Evolutionary conservation across 2,329 filamentous ascomycete genomes (phyloP).

Genomic region (Alternaria gansuensis): DNA sequence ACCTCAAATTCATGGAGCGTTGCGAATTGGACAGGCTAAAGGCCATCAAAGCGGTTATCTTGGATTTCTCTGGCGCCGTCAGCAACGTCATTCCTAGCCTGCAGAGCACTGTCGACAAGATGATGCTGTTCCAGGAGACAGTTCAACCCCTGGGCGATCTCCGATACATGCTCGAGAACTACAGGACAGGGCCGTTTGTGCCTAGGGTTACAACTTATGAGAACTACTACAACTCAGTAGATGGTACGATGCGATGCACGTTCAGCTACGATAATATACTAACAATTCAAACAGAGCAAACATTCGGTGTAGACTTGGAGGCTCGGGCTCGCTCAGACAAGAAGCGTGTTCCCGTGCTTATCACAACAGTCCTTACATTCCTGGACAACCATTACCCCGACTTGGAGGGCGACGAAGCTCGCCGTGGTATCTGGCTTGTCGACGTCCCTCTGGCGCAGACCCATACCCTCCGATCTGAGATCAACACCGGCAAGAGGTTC

Average conservation of each 20-base stretch:
- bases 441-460: conserved; percentile 87
- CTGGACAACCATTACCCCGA: conserved; percentile 97
- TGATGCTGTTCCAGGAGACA: conserved; percentile 99
- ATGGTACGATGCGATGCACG: conserved; percentile 59
- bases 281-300: conserved; percentile 71
- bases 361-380: conserved; percentile 93
- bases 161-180: conserved; percentile 94
- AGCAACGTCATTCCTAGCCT: conserved; percentile 97
- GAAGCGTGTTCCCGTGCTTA: conserved; percentile 90
- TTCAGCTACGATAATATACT: conserved; percentile 19
- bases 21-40: conserved; percentile 96
- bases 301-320: conserved; percentile 97
- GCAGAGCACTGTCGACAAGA: conserved; percentile 95
- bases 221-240: conserved; percentile 98
- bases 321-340: conserved; percentile 90
- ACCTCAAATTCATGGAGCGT: conserved; percentile 94
- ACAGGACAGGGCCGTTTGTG: conserved; percentile 90
- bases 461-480: conserved; percentile 79
- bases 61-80: conserved; percentile 96
- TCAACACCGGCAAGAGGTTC: conserved; percentile 88
- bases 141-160: conserved; percentile 93
- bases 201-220: conserved; percentile 94
- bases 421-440: conserved; percentile 90
- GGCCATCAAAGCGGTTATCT: conserved; percentile 96
- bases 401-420: conserved; percentile 92